These are phyloP conservation scores for Psilocybe tampanensis DNA, from an alignment of 768 basidiomycete genomes.

Conservation along the genomic window DNA sequence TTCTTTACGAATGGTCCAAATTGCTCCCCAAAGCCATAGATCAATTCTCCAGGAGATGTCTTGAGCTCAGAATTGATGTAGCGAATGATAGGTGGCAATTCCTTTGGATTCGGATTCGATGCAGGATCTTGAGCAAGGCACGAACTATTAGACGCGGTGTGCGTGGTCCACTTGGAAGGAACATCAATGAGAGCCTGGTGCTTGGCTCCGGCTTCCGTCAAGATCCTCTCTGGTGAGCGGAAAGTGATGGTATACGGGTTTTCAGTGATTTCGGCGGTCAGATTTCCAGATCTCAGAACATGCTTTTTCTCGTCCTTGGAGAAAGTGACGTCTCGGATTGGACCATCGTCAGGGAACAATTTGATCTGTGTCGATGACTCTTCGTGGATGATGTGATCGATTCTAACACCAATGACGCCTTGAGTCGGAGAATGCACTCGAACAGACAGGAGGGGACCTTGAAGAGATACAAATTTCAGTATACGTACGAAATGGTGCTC, in stretches of 20 bases:
- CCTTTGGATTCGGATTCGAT: slow-evolving; percentile 55
- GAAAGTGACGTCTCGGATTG: slow-evolving; percentile 46
- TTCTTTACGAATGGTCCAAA: slow-evolving; percentile 79
- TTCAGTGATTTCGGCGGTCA: slow-evolving; percentile 56
- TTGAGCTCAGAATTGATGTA: slow-evolving; percentile 64
- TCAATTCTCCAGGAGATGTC: slow-evolving; percentile 67
- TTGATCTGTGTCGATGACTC: slow-evolving; percentile 50
- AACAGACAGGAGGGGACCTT: slow-evolving; percentile 53
- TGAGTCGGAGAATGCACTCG: slow-evolving; percentile 57
- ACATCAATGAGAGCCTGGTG: slow-evolving; percentile 60
- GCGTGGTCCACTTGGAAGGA: slow-evolving; percentile 53
- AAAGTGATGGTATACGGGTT: slow-evolving; percentile 67
- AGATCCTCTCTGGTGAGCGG: slow-evolving; percentile 47
- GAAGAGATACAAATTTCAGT: neutral
- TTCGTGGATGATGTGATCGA: slow-evolving; percentile 52
- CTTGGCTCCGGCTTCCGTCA: slow-evolving; percentile 54
- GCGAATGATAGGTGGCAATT: slow-evolving; percentile 42
- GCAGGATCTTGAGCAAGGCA: slow-evolving; percentile 58
- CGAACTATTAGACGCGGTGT: slow-evolving; percentile 54
- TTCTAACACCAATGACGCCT: slow-evolving; percentile 57
- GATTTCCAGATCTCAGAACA: slow-evolving; percentile 46
- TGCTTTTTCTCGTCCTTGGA: slow-evolving; percentile 30
- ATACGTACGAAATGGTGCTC: neutral
- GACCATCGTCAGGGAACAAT: slow-evolving; percentile 62
- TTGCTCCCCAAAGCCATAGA: slow-evolving; percentile 77